A percentile compares a stretch with the other conserved stretches of the same genome.
Conservation (phyloP, 208 protist species). For the Vickermania spadyakhi region DNA sequence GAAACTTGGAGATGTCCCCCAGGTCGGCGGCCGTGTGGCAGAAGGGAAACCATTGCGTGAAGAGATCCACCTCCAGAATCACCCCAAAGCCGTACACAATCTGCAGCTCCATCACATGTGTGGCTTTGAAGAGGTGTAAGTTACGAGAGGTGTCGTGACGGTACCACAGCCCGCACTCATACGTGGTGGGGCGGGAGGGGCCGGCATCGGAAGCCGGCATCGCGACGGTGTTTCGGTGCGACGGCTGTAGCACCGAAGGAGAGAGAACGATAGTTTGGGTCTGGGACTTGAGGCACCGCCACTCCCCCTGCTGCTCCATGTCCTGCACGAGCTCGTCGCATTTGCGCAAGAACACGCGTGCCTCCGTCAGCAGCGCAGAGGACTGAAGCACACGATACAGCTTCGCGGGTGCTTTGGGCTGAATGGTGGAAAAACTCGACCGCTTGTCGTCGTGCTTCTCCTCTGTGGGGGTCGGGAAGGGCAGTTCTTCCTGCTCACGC, state of each 20-base stretch:
- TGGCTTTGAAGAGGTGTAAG: conserved; percentile 46
- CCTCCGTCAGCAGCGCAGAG: not conserved
- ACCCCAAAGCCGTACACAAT: conserved; percentile 26
- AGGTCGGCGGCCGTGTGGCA: conserved; percentile 22
- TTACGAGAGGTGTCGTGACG: conserved; percentile 21
- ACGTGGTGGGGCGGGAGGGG: conserved; percentile 15
- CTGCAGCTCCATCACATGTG: conserved; percentile 20
- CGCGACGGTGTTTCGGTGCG: not conserved
- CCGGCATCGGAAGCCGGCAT: conserved; percentile 8
- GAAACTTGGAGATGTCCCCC: conserved; percentile 36
- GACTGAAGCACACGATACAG: not conserved
- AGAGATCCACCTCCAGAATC: conserved; percentile 51
- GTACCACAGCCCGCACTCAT: conserved; percentile 31
- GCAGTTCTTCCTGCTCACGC: conserved; percentile 8
- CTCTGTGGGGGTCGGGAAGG: not conserved
- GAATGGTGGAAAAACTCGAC: not conserved
- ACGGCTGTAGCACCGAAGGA: not conserved
- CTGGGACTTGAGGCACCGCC: not conserved
- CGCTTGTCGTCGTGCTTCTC: not conserved
- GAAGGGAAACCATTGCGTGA: conserved; percentile 40
- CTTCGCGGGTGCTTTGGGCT: not conserved
- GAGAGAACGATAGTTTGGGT: not conserved
- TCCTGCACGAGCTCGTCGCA: not conserved
- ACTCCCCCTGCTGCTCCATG: not conserved
- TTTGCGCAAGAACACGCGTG: not conserved